A percentile compares a stretch with the other conserved stretches of the same genome.
Conservation (phyloP, 805 yeast species). For the Tetrapisispora nanseiensis region DNA sequence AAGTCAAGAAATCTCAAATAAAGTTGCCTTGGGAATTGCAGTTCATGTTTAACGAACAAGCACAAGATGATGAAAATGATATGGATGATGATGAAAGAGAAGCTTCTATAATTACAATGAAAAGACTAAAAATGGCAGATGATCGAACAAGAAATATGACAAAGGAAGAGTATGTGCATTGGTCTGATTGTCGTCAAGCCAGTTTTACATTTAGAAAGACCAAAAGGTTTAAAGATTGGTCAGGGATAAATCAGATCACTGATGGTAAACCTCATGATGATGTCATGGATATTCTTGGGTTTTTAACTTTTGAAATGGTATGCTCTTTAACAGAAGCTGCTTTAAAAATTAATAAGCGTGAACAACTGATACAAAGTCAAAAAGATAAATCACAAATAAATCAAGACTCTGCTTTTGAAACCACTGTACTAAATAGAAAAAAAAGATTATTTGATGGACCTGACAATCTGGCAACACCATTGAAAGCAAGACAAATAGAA, state of each 20-base stretch:
- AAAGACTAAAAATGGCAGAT: slow-evolving; percentile 84
- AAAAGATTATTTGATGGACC: slow-evolving; percentile 77
- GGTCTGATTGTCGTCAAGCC: slow-evolving; percentile 98
- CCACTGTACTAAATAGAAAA: slow-evolving; percentile 37
- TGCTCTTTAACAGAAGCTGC: slow-evolving; percentile 92
- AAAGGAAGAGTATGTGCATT: slow-evolving; percentile 92
- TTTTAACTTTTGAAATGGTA: slow-evolving; percentile 91
- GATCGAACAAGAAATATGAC: slow-evolving; percentile 92
- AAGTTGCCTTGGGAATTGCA: slow-evolving; percentile 92
- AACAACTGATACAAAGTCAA: slow-evolving; percentile 39
- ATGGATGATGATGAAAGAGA: slow-evolving; percentile 86
- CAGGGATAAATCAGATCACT: slow-evolving; percentile 70
- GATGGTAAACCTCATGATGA: slow-evolving; percentile 93
- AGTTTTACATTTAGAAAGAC: slow-evolving; percentile 90
- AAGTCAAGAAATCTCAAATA: slow-evolving; percentile 65
- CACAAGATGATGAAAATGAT: slow-evolving; percentile 58
- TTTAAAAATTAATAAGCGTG: slow-evolving; percentile 61
- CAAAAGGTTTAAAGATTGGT: slow-evolving; percentile 95
- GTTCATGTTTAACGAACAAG: slow-evolving; percentile 88
- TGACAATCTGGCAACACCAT: slow-evolving; percentile 70
- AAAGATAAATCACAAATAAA: slow-evolving; percentile 29
- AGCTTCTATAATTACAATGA: slow-evolving; percentile 79
- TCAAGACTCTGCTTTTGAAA: slow-evolving; percentile 30
- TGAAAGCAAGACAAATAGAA: slow-evolving; percentile 68
- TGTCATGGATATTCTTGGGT: slow-evolving; percentile 90